phyloP scores from a whole-genome alignment of 495 filamentous ascomycete species.

The Schizothecium vesticola region DNA sequence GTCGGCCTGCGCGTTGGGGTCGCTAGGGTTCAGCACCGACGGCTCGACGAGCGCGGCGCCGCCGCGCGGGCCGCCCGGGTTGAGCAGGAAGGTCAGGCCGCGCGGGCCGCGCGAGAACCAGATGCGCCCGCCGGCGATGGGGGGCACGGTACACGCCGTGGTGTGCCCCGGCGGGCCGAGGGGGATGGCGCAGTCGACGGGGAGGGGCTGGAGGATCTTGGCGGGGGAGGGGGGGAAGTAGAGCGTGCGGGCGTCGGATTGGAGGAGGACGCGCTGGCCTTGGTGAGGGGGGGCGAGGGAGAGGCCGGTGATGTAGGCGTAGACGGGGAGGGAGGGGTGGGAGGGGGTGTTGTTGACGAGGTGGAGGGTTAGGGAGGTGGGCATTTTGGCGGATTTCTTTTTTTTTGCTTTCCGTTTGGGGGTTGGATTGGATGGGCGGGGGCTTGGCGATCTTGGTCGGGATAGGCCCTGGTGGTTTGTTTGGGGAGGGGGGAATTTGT shows the following conservation, averaged over 20 bases:
- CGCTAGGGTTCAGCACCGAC: slow-evolving; percentile 62
- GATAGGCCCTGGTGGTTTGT: not conserved
- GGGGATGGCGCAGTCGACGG: slow-evolving; percentile 59
- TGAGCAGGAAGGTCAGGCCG: slow-evolving; percentile 63
- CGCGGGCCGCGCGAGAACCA: slow-evolving; percentile 54
- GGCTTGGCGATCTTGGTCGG: not conserved
- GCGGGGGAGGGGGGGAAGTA: slow-evolving; percentile 38
- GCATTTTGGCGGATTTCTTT: slow-evolving; percentile 27
- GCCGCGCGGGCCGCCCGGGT: slow-evolving; percentile 46
- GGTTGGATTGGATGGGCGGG: not conserved
- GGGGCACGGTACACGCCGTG: slow-evolving; percentile 59
- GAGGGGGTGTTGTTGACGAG: slow-evolving; percentile 32
- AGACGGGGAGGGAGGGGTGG: slow-evolving; percentile 21
- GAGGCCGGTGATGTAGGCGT: slow-evolving; percentile 42
- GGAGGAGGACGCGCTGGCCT: slow-evolving; percentile 30
- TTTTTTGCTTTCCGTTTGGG: not conserved
- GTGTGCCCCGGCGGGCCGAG: slow-evolving; percentile 58
- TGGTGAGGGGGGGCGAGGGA: slow-evolving; percentile 29
- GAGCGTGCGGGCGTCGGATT: slow-evolving; percentile 27
- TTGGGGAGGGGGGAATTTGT: not conserved
- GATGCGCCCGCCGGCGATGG: slow-evolving; percentile 61
- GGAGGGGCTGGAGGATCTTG: slow-evolving; percentile 42
- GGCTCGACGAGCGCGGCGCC: slow-evolving; percentile 67
- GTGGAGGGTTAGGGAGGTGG: slow-evolving; percentile 34
- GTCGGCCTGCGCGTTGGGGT: slow-evolving; percentile 57